Conservation (phyloP, 306 rosid species). For the Pyrus communis region DNA sequence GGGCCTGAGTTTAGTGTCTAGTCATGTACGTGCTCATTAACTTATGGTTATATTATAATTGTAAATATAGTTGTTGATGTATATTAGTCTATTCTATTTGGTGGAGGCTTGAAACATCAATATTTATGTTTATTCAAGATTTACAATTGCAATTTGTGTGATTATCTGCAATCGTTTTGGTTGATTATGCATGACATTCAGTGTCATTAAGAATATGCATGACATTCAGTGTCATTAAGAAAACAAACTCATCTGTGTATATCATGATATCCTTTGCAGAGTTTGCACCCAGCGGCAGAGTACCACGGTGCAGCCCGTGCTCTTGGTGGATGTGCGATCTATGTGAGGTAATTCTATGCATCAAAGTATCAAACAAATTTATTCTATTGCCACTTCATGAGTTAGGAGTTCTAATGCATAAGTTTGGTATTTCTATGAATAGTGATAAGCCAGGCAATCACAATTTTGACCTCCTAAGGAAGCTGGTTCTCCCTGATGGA, state of each 20-base stretch:
- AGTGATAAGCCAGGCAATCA: conserved; percentile 96
- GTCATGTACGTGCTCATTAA: background rate
- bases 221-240: background rate
- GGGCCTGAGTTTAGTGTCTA: background rate
- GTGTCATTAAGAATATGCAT: background rate
- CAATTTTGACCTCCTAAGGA: conserved; percentile 83
- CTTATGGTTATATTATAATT: background rate
- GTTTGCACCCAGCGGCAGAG: conserved; percentile 86
- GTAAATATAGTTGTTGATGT: background rate
- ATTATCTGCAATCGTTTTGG: background rate
- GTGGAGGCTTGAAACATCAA: background rate
- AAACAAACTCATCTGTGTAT: background rate
- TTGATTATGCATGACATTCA: background rate
- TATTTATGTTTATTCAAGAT: background rate
- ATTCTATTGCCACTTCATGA: background rate
- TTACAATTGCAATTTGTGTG: background rate
- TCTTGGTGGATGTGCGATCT: conserved; percentile 90
- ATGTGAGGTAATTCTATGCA: conserved; percentile 57
- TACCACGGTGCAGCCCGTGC: conserved; percentile 98
- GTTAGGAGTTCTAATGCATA: background rate
- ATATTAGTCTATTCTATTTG: background rate
- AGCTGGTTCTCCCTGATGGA: conserved; percentile 91
- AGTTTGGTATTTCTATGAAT: background rate
- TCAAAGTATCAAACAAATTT: background rate
- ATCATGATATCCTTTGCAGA: conserved; percentile 33